Evolutionary conservation across 441 rosid genomes (phyloP).

Genomic region (Dalechampia spathulata): DNA sequence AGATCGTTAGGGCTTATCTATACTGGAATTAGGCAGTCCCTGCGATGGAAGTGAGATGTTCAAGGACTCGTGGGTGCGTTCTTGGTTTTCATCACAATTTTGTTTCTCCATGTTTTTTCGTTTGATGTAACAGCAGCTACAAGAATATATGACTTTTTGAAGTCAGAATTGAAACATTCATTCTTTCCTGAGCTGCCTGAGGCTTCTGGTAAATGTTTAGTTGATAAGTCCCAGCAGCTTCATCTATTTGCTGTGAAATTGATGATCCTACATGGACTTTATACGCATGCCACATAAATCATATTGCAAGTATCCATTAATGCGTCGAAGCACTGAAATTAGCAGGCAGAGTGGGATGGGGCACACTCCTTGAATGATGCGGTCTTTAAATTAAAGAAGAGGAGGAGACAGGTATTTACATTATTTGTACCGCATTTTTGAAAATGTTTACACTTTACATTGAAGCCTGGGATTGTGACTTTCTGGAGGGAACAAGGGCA

Average conservation of each 20-base stretch:
- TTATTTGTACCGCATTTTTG: constrained; percentile 9
- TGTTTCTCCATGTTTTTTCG: constrained; percentile 9
- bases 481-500: background rate
- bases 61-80: constrained; percentile 13
- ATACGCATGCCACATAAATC: constrained; percentile 1
- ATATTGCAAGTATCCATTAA: no score
- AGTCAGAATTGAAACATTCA: constrained; percentile 3
- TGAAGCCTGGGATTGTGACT: constrained; percentile 2
- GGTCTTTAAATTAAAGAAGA: no score
- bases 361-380: no score
- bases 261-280: background rate
- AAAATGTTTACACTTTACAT: background rate
- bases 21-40: constrained; percentile 88
- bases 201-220: background rate
- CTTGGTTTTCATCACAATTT: constrained; percentile 11
- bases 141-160: constrained; percentile 3
- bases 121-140: constrained; percentile 12
- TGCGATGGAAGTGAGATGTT: constrained; percentile 60
- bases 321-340: no score
- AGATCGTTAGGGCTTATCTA: constrained; percentile 84
- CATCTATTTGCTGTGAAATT: constrained; percentile 9
- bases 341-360: no score
- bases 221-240: constrained; percentile 5
- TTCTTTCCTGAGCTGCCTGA: constrained; percentile 4
- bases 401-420: background rate